phyloP scores from a whole-genome alignment of 257 asterid genomes.

The Salvia rosmarinus region DNA sequence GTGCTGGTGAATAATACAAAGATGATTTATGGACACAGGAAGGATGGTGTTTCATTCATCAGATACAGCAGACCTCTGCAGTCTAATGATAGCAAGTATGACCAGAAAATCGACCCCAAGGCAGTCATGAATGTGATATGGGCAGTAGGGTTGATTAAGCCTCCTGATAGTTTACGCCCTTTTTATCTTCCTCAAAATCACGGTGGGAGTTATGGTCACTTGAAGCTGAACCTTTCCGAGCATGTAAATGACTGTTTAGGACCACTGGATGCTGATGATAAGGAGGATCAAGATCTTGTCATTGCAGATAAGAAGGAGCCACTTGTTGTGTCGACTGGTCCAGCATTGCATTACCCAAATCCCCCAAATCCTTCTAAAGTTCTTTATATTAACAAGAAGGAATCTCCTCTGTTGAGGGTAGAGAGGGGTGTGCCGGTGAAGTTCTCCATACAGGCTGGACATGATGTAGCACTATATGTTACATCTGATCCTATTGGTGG shows the following conservation, averaged over 20 bases:
- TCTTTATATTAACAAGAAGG: conserved; percentile 91
- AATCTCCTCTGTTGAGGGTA: conserved; percentile 87
- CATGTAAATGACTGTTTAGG: conserved; percentile 81
- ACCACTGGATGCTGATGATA: conserved; percentile 88
- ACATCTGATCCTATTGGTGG: conserved; percentile 98
- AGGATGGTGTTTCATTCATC: conserved; percentile 87
- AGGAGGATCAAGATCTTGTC: conserved; percentile 94
- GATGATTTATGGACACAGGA: conserved; percentile 84
- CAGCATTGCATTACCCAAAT: conserved; percentile 86
- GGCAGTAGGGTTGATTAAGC: conserved; percentile 88
- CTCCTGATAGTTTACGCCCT: conserved; percentile 88
- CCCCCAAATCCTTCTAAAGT: conserved; percentile 94
- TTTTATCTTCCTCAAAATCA: conserved; percentile 95
- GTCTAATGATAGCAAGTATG: conserved; percentile 64
- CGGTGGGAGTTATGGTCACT: conserved; percentile 79
- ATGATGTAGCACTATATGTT: conserved; percentile 92
- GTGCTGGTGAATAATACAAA: conserved; percentile 65
- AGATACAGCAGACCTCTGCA: conserved; percentile 73
- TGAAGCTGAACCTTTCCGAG: conserved; percentile 72
- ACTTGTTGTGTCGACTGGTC: conserved; percentile 70
- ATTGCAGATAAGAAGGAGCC: conserved; percentile 94
- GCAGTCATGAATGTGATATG: conserved; percentile 79
- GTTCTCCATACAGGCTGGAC: conserved; percentile 97
- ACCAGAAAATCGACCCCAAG: conserved; percentile 54
- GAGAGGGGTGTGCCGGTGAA: conserved; percentile 95